These are phyloP conservation scores for Cyberlindnera euphorbiiphila DNA, from an alignment of 805 yeast species.

Conservation along the genomic window DNA sequence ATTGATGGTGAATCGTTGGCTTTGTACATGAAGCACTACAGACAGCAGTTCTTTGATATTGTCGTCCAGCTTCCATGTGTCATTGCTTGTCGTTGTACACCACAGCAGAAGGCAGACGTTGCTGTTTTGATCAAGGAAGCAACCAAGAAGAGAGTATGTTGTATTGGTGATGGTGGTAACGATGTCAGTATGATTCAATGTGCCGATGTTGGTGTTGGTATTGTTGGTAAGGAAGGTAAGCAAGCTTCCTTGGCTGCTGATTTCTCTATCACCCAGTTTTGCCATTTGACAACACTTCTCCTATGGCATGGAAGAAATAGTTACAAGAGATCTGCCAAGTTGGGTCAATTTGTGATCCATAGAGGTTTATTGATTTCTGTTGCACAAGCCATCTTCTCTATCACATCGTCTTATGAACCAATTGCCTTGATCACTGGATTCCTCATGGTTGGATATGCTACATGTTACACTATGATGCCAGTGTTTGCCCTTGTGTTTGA, in stretches of 20 bases:
- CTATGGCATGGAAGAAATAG: slow-evolving; percentile 99
- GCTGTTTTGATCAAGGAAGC: slow-evolving; percentile 72
- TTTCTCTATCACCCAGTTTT: slow-evolving; percentile 88
- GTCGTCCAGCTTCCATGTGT: slow-evolving; percentile 85
- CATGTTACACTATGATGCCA: slow-evolving; percentile 97
- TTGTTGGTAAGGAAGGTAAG: slow-evolving; percentile 97
- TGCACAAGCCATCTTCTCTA: slow-evolving; percentile 90
- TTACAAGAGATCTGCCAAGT: slow-evolving; percentile 90
- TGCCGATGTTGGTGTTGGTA: slow-evolving; percentile 98
- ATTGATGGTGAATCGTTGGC: slow-evolving; percentile 93
- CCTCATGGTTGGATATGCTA: slow-evolving; percentile 98
- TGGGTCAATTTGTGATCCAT: slow-evolving; percentile 94
- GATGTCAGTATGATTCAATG: slow-evolving; percentile 99
- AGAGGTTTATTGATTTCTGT: slow-evolving; percentile 92
- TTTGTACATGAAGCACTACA: slow-evolving; percentile 57
- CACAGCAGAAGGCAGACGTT: slow-evolving; percentile 97
- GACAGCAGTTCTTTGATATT: slow-evolving; percentile 69
- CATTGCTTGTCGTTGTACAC: slow-evolving; percentile 97
- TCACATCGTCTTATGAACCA: slow-evolving; percentile 86
- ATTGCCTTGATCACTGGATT: slow-evolving; percentile 93
- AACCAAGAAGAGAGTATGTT: slow-evolving; percentile 89
- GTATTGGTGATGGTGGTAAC: slow-evolving; percentile 99
- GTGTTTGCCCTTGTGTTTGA: slow-evolving; percentile 91
- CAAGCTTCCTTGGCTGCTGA: slow-evolving; percentile 98
- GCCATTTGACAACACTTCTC: slow-evolving; percentile 77